These are phyloP conservation scores for Bremia lactucae DNA, from an alignment of 352 stramenopile species.

Conservation along the genomic window DNA sequence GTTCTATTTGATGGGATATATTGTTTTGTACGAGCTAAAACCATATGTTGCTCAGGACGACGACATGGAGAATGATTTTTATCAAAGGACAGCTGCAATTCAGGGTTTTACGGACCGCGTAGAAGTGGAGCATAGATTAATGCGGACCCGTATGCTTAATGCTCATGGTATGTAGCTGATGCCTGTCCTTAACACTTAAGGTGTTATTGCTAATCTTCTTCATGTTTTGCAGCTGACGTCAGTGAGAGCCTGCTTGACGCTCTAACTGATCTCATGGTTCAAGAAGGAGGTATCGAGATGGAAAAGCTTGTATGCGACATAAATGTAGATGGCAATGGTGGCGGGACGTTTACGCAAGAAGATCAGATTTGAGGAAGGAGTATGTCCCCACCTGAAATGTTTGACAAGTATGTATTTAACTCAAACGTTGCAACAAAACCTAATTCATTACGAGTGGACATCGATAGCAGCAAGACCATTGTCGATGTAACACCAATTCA, in stretches of 20 bases:
- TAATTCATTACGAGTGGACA: conserved; percentile 18
- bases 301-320: conserved; percentile 27
- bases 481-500: too few species aligned
- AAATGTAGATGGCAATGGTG: conserved; percentile 17
- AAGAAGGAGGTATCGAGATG: conserved; percentile 32
- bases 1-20: not conserved
- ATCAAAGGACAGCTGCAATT: conserved; percentile 9
- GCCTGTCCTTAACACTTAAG: not conserved
- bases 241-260: conserved; percentile 34
- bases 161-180: conserved; percentile 17
- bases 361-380: too few species aligned
- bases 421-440: conserved; percentile 4
- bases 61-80: conserved; percentile 24
- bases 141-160: conserved; percentile 22
- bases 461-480: too few species aligned
- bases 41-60: conserved; percentile 14
- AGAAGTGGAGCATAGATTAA: conserved; percentile 15
- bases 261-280: conserved; percentile 28
- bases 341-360: conserved; percentile 14
- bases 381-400: too few species aligned
- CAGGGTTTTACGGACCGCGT: conserved; percentile 17
- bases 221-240: conserved; percentile 20
- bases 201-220: conserved; percentile 4
- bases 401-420: too few species aligned
- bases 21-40: not conserved